A percentile compares a stretch with the other conserved stretches of the same genome.
Evolutionary conservation across 2,329 filamentous ascomycete genomes (phyloP).

Genomic region (Aspergillus eucalypticola): DNA sequence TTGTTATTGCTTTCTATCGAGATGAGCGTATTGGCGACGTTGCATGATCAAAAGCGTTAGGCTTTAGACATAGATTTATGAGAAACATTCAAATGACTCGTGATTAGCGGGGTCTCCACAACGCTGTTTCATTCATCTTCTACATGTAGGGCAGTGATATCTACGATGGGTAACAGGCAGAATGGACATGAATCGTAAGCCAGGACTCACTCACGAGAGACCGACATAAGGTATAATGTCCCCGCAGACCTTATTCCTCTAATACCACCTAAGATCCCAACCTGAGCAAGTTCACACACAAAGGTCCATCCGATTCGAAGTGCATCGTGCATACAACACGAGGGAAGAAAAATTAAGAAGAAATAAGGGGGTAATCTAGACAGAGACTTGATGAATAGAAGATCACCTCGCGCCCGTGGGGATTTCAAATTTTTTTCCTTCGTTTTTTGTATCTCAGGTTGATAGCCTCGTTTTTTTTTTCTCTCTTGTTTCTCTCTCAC

Average conservation of each 20-base stretch:
- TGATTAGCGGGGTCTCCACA: background rate
- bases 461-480: conserved; percentile 15
- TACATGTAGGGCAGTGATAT: background rate
- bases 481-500: conserved; percentile 22
- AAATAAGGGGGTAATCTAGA: background rate
- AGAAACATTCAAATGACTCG: background rate
- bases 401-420: conserved; percentile 23
- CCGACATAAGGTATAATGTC: background rate
- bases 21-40: background rate
- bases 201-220: background rate
- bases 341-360: background rate
- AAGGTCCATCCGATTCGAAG: background rate
- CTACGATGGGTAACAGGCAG: background rate
- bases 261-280: too few relatives aligned
- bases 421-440: conserved; percentile 32
- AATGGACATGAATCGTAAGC: background rate
- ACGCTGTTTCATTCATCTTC: background rate
- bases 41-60: background rate
- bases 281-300: background rate
- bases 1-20: background rate
- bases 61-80: background rate
- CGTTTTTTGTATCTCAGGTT: conserved; percentile 26
- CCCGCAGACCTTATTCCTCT: background rate
- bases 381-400: background rate
- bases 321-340: background rate